phyloP scores from a whole-genome alignment of 2,329 filamentous ascomycete genomes.

The Passalora sequoiae region DNA sequence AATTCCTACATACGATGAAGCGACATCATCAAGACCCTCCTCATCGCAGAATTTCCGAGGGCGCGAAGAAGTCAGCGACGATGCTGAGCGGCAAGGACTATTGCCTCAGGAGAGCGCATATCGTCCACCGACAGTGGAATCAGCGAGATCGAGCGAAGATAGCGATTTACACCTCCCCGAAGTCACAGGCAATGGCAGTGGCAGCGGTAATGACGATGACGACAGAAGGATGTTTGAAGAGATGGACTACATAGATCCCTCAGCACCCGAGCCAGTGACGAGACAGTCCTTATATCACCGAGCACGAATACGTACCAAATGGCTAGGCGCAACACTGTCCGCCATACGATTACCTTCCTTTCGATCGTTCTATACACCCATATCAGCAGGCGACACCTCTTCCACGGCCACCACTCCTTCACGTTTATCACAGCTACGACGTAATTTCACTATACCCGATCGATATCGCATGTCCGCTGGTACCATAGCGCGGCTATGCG shows the following conservation, averaged over 20 bases:
- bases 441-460: slow-evolving; percentile 38
- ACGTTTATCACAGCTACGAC: slow-evolving; percentile 19
- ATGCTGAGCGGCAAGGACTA: slow-evolving; percentile 73
- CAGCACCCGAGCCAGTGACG: slow-evolving; percentile 17
- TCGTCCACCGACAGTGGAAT: slow-evolving; percentile 76
- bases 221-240: slow-evolving; percentile 76
- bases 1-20: slow-evolving; percentile 81
- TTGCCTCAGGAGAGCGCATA: slow-evolving; percentile 59
- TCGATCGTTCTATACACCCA: slow-evolving; percentile 40
- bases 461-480: slow-evolving; percentile 54
- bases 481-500: slow-evolving; percentile 67
- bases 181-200: slow-evolving; percentile 55
- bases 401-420: slow-evolving; percentile 9
- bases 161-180: slow-evolving; percentile 49
- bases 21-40: slow-evolving; percentile 55
- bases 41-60: slow-evolving; percentile 47
- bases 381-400: slow-evolving; percentile 17
- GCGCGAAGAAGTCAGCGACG: slow-evolving; percentile 59
- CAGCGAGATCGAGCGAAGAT: slow-evolving; percentile 61
- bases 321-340: slow-evolving; percentile 55
- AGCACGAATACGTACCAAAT: slow-evolving; percentile 43
- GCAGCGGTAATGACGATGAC: slow-evolving; percentile 39
- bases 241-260: slow-evolving; percentile 71
- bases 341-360: slow-evolving; percentile 49
- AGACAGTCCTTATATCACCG: slow-evolving; percentile 31